phyloP scores from a whole-genome alignment of 352 stramenopile species.

The Globisporangium spiculum region DNA sequence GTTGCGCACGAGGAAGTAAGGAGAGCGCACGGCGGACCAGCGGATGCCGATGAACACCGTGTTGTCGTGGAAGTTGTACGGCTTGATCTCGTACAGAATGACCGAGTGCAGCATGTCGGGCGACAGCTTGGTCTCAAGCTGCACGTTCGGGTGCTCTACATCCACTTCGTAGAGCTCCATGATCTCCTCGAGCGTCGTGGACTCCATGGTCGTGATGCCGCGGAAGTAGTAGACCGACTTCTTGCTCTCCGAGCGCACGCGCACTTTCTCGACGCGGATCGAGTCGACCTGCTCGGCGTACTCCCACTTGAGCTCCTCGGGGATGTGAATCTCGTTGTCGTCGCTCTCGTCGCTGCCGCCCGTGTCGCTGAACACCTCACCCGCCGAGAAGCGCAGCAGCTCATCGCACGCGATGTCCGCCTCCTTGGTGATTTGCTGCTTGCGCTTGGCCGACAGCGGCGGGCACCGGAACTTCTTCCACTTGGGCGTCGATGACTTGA shows the following conservation, averaged over 20 bases:
- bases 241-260: conserved; percentile 53
- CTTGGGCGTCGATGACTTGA: conserved; percentile 57
- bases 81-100: conserved; percentile 74
- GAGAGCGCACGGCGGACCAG: conserved; percentile 66
- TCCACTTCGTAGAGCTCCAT: conserved; percentile 77
- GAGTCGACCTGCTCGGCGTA: conserved; percentile 68
- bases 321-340: neutral
- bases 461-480: conserved; percentile 80
- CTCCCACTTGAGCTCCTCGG: conserved; percentile 65
- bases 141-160: conserved; percentile 66
- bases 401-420: conserved; percentile 77
- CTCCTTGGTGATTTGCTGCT: conserved; percentile 68
- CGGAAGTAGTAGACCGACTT: conserved; percentile 73
- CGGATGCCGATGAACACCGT: conserved; percentile 75
- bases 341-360: conserved; percentile 24
- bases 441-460: conserved; percentile 52
- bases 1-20: conserved; percentile 74
- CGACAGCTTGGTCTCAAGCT: conserved; percentile 70
- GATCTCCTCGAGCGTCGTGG: conserved; percentile 52
- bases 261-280: conserved; percentile 76
- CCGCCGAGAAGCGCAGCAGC: conserved; percentile 66
- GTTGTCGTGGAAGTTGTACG: conserved; percentile 46
- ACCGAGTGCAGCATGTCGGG: conserved; percentile 76
- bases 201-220: conserved; percentile 66
- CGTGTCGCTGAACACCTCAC: conserved; percentile 43